phyloP scores from a whole-genome alignment of 495 filamentous ascomycete genomes.

The Mycothermus thermophilus region DNA sequence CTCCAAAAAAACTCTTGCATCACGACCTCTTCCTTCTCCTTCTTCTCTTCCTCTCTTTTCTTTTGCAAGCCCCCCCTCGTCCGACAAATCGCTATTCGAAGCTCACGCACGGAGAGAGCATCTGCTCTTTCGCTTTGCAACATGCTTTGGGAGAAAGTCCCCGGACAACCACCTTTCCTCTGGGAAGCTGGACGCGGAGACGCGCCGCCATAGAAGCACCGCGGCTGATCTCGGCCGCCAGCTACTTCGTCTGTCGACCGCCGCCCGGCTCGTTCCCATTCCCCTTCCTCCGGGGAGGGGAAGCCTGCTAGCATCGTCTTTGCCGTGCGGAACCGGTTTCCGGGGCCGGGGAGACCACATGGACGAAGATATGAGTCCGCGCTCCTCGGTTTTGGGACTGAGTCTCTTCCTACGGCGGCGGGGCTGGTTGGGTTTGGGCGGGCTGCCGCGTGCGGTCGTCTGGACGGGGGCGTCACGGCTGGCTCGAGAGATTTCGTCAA shows the following conservation, averaged over 20 bases:
- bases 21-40: too few species aligned
- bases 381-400: slow-evolving; percentile 34
- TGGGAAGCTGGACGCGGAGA: slow-evolving; percentile 53
- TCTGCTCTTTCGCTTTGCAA: slow-evolving; percentile 20
- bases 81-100: slow-evolving; percentile 99
- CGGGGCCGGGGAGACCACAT: slow-evolving; percentile 34
- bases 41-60: slow-evolving; percentile 1
- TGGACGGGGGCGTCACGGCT: slow-evolving; percentile 26
- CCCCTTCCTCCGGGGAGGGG: neutral
- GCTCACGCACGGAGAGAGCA: slow-evolving; percentile 79
- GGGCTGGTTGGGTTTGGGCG: slow-evolving; percentile 18
- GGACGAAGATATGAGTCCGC: slow-evolving; percentile 85
- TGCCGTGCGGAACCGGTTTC: too few species aligned
- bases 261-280: slow-evolving; percentile 1
- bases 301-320: too few species aligned
- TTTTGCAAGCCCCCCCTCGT: slow-evolving; percentile 54
- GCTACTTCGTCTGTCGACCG: slow-evolving; percentile 31
- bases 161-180: slow-evolving; percentile 66
- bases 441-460: slow-evolving; percentile 21
- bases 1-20: too few species aligned
- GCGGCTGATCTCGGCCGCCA: slow-evolving; percentile 43
- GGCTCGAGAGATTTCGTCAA: slow-evolving; percentile 63
- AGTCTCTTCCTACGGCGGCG: too few species aligned
- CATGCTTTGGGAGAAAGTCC: slow-evolving; percentile 99
- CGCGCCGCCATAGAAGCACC: slow-evolving; percentile 98